These are phyloP conservation scores for Elsinoe necatrix DNA, from an alignment of 2,329 filamentous ascomycete species.

Conservation along the genomic window DNA sequence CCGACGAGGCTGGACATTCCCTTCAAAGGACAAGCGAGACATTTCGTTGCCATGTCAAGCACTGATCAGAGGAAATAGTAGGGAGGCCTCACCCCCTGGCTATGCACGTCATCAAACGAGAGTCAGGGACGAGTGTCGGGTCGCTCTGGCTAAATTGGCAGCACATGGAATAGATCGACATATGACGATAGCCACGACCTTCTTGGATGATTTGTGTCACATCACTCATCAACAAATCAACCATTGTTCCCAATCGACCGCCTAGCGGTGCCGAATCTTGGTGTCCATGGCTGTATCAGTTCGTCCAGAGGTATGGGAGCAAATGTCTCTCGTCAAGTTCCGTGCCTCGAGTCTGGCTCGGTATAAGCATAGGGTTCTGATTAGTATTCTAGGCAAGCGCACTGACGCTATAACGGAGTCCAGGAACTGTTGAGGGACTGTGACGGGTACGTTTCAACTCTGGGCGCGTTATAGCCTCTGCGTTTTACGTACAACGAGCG, in stretches of 20 bases:
- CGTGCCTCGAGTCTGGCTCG: neutral
- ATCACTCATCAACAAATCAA: neutral
- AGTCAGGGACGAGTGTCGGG: conserved; percentile 8
- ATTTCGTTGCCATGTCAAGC: neutral
- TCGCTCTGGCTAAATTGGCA: conserved; percentile 10
- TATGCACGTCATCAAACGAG: conserved; percentile 7
- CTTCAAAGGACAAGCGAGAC: neutral
- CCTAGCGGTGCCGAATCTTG: neutral
- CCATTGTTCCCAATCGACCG: too few species aligned
- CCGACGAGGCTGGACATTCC: neutral
- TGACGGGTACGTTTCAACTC: conserved; percentile 3
- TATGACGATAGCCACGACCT: neutral
- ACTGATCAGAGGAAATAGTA: neutral
- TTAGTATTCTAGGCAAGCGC: neutral
- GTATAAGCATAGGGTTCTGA: neutral
- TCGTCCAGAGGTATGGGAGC: neutral
- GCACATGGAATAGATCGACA: conserved; percentile 10
- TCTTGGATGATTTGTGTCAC: neutral
- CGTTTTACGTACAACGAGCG: conserved; percentile 4
- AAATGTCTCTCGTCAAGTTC: neutral
- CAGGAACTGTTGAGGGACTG: neutral
- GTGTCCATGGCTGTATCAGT: neutral
- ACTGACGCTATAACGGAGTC: neutral
- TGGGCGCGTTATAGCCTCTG: neutral
- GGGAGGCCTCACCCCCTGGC: neutral